phyloP scores from a whole-genome alignment of 1,284 basidiomycete genomes.

The Sporisorium exsertum region DNA sequence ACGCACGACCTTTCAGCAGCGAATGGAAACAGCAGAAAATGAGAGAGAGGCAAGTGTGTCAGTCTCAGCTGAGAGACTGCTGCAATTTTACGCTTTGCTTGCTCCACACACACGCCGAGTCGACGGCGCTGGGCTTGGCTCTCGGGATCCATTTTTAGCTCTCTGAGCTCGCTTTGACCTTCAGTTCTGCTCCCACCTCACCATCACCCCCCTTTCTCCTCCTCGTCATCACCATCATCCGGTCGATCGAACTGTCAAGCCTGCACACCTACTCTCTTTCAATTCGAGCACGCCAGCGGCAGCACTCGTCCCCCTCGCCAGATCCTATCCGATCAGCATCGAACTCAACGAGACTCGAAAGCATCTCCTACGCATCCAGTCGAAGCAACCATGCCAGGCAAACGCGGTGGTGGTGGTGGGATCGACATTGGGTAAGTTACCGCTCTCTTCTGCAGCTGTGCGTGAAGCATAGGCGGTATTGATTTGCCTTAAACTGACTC shows the following conservation, averaged over 20 bases:
- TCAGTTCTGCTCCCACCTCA: background rate
- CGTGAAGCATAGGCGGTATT: background rate
- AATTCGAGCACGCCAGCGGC: background rate
- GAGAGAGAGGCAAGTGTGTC: no score
- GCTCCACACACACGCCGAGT: background rate
- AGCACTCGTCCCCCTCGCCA: background rate
- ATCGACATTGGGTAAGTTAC: constrained; percentile 53
- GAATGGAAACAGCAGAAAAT: no score
- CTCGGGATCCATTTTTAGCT: background rate
- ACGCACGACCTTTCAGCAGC: no score
- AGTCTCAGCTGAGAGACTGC: no score
- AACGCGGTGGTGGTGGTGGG: constrained; percentile 51
- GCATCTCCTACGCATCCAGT: background rate
- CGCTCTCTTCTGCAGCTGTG: background rate
- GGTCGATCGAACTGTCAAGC: background rate
- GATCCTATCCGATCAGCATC: background rate
- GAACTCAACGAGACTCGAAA: background rate
- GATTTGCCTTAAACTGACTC: constrained; percentile 2
- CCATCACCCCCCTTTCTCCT: background rate
- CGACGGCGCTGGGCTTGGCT: background rate
- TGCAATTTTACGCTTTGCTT: no score
- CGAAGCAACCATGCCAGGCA: constrained; percentile 38
- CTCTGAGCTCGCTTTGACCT: background rate
- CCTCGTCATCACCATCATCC: background rate
- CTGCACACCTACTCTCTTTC: no score